Base-by-base conservation (phyloP, 306 rosid genomes). In the Inga oerstediana region DNA sequence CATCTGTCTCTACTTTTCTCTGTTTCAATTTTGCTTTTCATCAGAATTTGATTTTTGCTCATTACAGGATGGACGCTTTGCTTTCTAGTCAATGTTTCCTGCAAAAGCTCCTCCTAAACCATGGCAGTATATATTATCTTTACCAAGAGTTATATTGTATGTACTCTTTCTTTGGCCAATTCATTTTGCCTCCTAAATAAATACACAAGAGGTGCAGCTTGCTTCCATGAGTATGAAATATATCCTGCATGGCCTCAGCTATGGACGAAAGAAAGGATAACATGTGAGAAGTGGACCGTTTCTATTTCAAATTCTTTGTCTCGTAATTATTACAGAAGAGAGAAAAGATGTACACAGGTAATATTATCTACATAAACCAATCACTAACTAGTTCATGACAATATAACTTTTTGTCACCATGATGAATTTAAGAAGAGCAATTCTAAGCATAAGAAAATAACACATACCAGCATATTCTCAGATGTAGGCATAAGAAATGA, bases 401-500 rank as follows among this genome's bases (percentile, higher is more conserved):
- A 58, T 17, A 69, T 45, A 80, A 30, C 37, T 48, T 71, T 71
- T 72, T 59, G 44, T 64, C 75, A 65, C 35, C 68, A 22, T 43
- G 75, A 32, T 27, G 58, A 71, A 77, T 66, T 81, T 17, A 68
- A 78, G 72, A 37, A 72, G 24, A 58, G 69, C n/a, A 24, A 81
- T 71, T 46, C 71, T 84, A 75, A 30, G 41, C 77, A 37, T 56
- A 71, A 43, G 59, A 45, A 34, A 77, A 68, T 59, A 64, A 30
- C 56, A 84, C 92, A 10, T 86, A 96, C 99, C 99, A 89, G 74
- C 98, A 96, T 91, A 83, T 85, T 92, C 84, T 96, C 97, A 41
- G 97, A 86, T 20, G 92, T 93, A 72, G 99, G 99, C 77, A 90
- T 91, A 80, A 96, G 98, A 85, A 96, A 96, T 35, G 97, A 87